Evolutionary conservation across 192 early-diverging fungal species (phyloP).

Genomic region (Umbelopsis isabellina): DNA sequence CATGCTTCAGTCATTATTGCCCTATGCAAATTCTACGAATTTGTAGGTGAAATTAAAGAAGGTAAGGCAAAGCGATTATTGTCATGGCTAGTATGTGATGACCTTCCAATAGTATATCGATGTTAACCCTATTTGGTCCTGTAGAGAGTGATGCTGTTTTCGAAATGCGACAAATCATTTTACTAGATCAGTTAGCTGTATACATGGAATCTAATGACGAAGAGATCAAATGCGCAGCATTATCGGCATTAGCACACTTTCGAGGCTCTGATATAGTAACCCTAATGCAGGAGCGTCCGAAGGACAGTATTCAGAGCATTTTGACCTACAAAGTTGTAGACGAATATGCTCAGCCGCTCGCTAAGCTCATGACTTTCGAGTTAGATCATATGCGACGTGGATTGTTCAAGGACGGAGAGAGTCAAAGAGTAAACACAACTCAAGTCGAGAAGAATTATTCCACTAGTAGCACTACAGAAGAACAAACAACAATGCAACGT

Average conservation of each 20-base stretch:
- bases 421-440: slow-evolving; percentile 4
- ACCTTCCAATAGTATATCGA: neutral
- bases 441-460: neutral
- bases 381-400: slow-evolving; percentile 53
- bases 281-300: slow-evolving; percentile 44
- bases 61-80: slow-evolving; percentile 34
- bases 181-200: slow-evolving; percentile 42
- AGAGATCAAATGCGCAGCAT: slow-evolving; percentile 35
- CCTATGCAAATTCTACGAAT: slow-evolving; percentile 52
- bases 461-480: neutral
- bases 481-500: neutral
- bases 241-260: slow-evolving; percentile 47
- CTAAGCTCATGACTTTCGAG: slow-evolving; percentile 54
- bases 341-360: slow-evolving; percentile 41
- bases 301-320: slow-evolving; percentile 24
- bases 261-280: slow-evolving; percentile 44
- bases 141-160: slow-evolving; percentile 33
- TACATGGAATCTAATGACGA: slow-evolving; percentile 36
- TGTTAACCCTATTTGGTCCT: neutral
- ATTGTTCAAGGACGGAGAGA: slow-evolving; percentile 48
- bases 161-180: slow-evolving; percentile 46
- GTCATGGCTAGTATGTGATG: neutral
- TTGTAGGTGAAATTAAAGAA: slow-evolving; percentile 51
- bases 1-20: slow-evolving; percentile 33
- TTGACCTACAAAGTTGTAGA: slow-evolving; percentile 21